phyloP scores from a whole-genome alignment of 345 rosid genomes.

The Gossypium australe region DNA sequence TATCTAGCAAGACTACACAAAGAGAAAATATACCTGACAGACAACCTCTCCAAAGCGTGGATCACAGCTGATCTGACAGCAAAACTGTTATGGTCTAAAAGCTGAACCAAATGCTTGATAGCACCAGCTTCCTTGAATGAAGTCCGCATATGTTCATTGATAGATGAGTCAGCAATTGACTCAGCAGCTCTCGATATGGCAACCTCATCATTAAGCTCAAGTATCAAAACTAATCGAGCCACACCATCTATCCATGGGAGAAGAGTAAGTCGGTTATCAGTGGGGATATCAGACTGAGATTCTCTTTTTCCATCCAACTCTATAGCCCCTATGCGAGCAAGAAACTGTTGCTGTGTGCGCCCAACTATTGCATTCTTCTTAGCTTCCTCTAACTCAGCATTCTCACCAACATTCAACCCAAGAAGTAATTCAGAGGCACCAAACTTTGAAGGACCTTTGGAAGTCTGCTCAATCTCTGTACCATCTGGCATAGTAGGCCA shows the following conservation, averaged over 20 bases:
- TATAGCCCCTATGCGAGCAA: slow-evolving; percentile 76
- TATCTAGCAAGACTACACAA: background rate
- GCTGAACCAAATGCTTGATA: slow-evolving; percentile 59
- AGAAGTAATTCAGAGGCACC: slow-evolving; percentile 80
- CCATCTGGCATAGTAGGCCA: slow-evolving; percentile 89
- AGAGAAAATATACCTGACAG: slow-evolving; percentile 52
- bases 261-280: slow-evolving; percentile 41
- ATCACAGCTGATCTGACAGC: slow-evolving; percentile 40
- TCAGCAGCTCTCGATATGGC: slow-evolving; percentile 71
- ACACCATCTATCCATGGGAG: slow-evolving; percentile 78
- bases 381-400: slow-evolving; percentile 51
- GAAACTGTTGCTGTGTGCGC: slow-evolving; percentile 69
- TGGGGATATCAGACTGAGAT: slow-evolving; percentile 30
- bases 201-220: slow-evolving; percentile 66
- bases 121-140: slow-evolving; percentile 91
- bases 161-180: slow-evolving; percentile 68
- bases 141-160: slow-evolving; percentile 69
- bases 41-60: slow-evolving; percentile 64
- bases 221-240: slow-evolving; percentile 83
- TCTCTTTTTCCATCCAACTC: slow-evolving; percentile 55
- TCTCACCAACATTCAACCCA: slow-evolving; percentile 50
- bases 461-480: slow-evolving; percentile 46
- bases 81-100: slow-evolving; percentile 54
- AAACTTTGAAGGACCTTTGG: slow-evolving; percentile 52
- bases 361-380: slow-evolving; percentile 72